Percentiles rank a stretch among this genome's conserved stretches.
Conservation (phyloP, 2,329 filamentous ascomycete genomes). For the Biscogniauxia sp. region DNA sequence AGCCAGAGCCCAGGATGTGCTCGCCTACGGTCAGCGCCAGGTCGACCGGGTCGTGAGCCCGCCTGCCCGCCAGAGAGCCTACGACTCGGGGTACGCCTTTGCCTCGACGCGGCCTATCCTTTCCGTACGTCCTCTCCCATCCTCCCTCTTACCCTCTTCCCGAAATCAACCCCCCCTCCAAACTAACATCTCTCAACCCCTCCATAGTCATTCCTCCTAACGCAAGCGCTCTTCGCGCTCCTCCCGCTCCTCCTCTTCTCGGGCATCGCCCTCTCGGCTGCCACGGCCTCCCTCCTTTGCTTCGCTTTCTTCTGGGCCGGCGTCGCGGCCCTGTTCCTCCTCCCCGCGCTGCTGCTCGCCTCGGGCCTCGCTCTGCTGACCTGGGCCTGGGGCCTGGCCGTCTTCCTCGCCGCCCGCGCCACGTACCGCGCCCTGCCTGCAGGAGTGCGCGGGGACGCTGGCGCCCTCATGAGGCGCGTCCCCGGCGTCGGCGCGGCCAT, state of each 20-base stretch:
- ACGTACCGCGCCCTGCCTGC: conserved; percentile 36
- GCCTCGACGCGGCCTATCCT: conserved; percentile 65
- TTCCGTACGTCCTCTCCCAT: conserved; percentile 50
- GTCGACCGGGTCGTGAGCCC: conserved; percentile 57
- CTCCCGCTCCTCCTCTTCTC: conserved; percentile 68
- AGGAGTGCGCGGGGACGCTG: conserved; percentile 11
- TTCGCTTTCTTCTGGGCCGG: conserved; percentile 69
- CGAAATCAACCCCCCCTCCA: not conserved
- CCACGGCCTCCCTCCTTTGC: conserved; percentile 60
- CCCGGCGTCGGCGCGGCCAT: not conserved
- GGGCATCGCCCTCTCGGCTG: conserved; percentile 61
- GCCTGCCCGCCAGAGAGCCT: conserved; percentile 55
- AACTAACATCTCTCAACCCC: not conserved
- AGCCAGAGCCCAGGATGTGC: conserved; percentile 35
- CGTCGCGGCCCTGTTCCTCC: conserved; percentile 63
- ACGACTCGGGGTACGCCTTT: conserved; percentile 53
- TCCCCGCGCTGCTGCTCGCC: conserved; percentile 67
- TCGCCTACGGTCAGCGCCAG: conserved; percentile 42
- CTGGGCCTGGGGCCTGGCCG: conserved; percentile 66
- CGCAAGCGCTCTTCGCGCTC: conserved; percentile 63
- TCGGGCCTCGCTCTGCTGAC: conserved; percentile 59
- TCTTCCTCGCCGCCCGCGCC: conserved; percentile 52
- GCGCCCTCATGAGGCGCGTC: not conserved
- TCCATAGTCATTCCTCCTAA: conserved; percentile 65
- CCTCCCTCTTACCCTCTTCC: not conserved